phyloP scores from a whole-genome alignment of 2,329 filamentous ascomycete genomes.

The Ilyonectria sp. region DNA sequence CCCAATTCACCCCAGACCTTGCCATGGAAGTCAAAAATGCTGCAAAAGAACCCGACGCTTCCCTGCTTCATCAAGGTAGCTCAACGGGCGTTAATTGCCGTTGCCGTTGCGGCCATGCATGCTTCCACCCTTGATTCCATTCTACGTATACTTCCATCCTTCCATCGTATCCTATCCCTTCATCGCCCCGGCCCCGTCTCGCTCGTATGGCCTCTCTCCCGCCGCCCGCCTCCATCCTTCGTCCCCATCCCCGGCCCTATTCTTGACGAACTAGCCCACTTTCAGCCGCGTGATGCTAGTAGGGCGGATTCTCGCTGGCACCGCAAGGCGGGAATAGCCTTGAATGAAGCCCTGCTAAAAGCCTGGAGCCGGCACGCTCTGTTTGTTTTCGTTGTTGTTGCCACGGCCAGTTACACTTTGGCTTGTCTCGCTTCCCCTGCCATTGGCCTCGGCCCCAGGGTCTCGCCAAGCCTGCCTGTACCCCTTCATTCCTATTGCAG shows the following conservation, averaged over 20 bases:
- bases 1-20: not conserved
- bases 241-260: conserved; percentile 16
- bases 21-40: not conserved
- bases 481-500: conserved; percentile 30
- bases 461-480: conserved; percentile 30
- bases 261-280: conserved; percentile 35
- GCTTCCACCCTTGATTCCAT: not conserved
- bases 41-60: not conserved
- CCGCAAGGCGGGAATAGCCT: conserved; percentile 31
- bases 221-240: conserved; percentile 4
- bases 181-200: conserved; percentile 15
- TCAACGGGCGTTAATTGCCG: conserved; percentile 1
- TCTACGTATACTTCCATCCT: not conserved
- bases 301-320: conserved; percentile 23
- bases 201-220: conserved; percentile 13
- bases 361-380: conserved; percentile 31
- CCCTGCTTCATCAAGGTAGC: not conserved
- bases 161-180: conserved; percentile 1
- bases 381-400: conserved; percentile 13
- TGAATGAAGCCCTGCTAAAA: conserved; percentile 34
- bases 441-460: conserved; percentile 22
- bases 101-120: not conserved
- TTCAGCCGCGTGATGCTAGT: conserved; percentile 22
- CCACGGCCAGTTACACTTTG: conserved; percentile 18
- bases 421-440: conserved; percentile 27